Evolutionary conservation across 805 yeast species (phyloP).

Genomic region (Candida methanosorbosa): DNA sequence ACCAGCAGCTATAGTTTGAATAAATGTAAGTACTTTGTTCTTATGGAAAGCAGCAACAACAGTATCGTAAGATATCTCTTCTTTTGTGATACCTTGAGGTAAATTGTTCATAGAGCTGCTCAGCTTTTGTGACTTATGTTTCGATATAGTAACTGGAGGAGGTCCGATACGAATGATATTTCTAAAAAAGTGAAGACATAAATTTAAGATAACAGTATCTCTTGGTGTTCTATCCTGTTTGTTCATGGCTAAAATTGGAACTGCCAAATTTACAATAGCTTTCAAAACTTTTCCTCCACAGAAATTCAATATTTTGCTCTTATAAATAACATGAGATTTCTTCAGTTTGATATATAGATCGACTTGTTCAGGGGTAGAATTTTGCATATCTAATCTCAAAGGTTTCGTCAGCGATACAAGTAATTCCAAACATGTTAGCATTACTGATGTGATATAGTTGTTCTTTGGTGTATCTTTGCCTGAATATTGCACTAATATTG

Average conservation of each 20-base stretch:
- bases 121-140: constrained; percentile 26
- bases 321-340: constrained; percentile 62
- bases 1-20: constrained; percentile 63
- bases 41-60: constrained; percentile 51
- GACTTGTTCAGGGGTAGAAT: constrained; percentile 50
- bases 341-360: constrained; percentile 50
- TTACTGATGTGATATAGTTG: constrained; percentile 47
- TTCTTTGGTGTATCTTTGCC: constrained; percentile 22
- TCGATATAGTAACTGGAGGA: constrained; percentile 42
- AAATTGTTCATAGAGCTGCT: constrained; percentile 24
- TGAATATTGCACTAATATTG: constrained; percentile 64
- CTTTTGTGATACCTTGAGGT: constrained; percentile 49
- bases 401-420: constrained; percentile 88
- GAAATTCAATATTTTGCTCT: constrained; percentile 52
- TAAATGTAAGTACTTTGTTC: constrained; percentile 64
- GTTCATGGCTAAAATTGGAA: constrained; percentile 47
- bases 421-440: constrained; percentile 67
- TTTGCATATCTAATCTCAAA: constrained; percentile 46
- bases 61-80: constrained; percentile 59
- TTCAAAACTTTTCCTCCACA: constrained; percentile 54
- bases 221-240: constrained; percentile 52
- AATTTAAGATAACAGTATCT: constrained; percentile 64
- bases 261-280: constrained; percentile 60
- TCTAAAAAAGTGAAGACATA: constrained; percentile 66
- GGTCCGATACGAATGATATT: constrained; percentile 77